Evolutionary conservation across 768 basidiomycete species (phyloP).

Genomic region (Cantharellus cinnabarinus): DNA sequence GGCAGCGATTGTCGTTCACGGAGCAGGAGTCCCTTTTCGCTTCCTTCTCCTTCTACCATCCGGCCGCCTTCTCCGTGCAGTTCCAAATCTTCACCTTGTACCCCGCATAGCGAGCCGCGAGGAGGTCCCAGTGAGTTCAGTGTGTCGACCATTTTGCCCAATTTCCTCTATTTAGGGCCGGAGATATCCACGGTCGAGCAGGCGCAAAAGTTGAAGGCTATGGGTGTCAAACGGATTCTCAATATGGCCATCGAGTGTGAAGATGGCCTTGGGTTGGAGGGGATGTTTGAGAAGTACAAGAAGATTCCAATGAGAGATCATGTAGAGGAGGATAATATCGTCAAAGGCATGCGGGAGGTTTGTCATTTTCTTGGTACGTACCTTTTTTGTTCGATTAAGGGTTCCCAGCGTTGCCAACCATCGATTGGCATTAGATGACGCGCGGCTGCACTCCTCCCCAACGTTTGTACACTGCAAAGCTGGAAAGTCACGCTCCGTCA

Average conservation of each 20-base stretch:
- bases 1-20: not conserved
- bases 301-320: constrained; percentile 88
- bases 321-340: constrained; percentile 83
- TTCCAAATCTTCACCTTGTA: constrained; percentile 27
- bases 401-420: not conserved
- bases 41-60: constrained; percentile 10
- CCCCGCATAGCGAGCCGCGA: not conserved
- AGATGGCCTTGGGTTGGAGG: constrained; percentile 52
- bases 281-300: constrained; percentile 63
- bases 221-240: constrained; percentile 73
- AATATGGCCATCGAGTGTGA: constrained; percentile 88
- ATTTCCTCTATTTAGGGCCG: constrained; percentile 80
- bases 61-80: constrained; percentile 33
- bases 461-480: constrained; percentile 95
- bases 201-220: constrained; percentile 43
- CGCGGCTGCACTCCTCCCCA: constrained; percentile 67
- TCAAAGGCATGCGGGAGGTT: constrained; percentile 58
- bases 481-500: constrained; percentile 88
- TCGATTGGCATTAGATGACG: constrained; percentile 44
- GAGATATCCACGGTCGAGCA: constrained; percentile 61
- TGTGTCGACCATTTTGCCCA: constrained; percentile 81
- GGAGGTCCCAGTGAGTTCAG: constrained; percentile 25
- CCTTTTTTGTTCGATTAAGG: not conserved
- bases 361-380: constrained; percentile 70
- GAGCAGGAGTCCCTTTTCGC: not conserved